These are phyloP conservation scores for Cryptosporidium muris DNA, from an alignment of 169 alveolate species.

Conservation along the genomic window DNA sequence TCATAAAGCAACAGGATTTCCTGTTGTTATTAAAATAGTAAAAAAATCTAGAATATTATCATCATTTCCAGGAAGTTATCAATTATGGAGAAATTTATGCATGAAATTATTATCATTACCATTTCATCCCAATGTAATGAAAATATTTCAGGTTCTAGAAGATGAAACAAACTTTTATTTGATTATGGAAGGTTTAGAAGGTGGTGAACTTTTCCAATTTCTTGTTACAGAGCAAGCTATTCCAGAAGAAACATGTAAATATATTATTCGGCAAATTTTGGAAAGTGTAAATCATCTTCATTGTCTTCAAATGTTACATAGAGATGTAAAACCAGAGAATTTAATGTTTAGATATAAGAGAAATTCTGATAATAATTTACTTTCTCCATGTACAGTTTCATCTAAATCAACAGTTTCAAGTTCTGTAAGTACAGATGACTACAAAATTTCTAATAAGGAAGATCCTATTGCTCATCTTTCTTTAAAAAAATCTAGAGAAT, in stretches of 20 bases:
- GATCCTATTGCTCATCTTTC: slow-evolving; percentile 55
- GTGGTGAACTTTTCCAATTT: slow-evolving; percentile 89
- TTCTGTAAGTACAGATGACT: slow-evolving; percentile 9
- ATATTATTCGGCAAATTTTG: slow-evolving; percentile 85
- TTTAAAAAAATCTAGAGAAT: slow-evolving; percentile 54
- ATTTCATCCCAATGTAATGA: slow-evolving; percentile 83
- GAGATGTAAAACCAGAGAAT: slow-evolving; percentile 87
- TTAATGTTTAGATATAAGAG: slow-evolving; percentile 79
- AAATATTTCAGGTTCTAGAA: slow-evolving; percentile 85
- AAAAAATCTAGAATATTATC: slow-evolving; percentile 51
- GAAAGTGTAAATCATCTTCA: slow-evolving; percentile 86
- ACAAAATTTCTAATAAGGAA: neutral
- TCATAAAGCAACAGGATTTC: slow-evolving; percentile 67
- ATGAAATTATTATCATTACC: slow-evolving; percentile 81
- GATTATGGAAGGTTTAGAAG: slow-evolving; percentile 86
- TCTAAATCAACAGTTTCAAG: slow-evolving; percentile 76
- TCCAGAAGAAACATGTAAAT: slow-evolving; percentile 88
- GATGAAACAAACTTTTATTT: slow-evolving; percentile 82
- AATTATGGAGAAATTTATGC: slow-evolving; percentile 84
- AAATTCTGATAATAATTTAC: slow-evolving; percentile 31
- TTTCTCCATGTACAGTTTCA: slow-evolving; percentile 59
- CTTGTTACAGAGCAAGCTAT: slow-evolving; percentile 84
- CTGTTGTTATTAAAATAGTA: slow-evolving; percentile 68
- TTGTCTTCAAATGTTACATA: slow-evolving; percentile 78
- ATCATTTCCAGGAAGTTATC: slow-evolving; percentile 57